These are phyloP conservation scores for Botrytis porri DNA, from an alignment of 2,329 filamentous ascomycete species.

Conservation along the genomic window DNA sequence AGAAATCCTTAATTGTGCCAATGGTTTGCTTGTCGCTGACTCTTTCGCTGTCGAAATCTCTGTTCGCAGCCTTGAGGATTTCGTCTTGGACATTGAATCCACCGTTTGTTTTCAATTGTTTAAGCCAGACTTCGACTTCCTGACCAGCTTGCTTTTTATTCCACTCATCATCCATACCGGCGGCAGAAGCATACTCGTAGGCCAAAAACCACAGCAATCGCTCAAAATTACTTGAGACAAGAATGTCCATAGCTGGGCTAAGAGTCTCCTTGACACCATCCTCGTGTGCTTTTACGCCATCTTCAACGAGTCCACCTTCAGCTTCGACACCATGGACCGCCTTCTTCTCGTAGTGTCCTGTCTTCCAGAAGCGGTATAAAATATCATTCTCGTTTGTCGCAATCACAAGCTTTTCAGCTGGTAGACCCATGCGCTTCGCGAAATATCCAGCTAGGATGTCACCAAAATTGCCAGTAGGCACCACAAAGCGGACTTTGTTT, in stretches of 20 bases:
- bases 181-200: constrained; percentile 61
- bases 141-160: constrained; percentile 69
- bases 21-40: constrained; percentile 66
- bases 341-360: constrained; percentile 85
- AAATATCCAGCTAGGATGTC: constrained; percentile 94
- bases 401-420: constrained; percentile 82
- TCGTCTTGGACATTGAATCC: constrained; percentile 77
- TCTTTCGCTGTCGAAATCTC: constrained; percentile 78
- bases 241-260: constrained; percentile 95
- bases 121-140: constrained; percentile 75
- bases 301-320: constrained; percentile 51
- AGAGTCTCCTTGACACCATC: constrained; percentile 86
- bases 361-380: constrained; percentile 90
- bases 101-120: constrained; percentile 74
- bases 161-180: constrained; percentile 62
- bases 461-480: constrained; percentile 95
- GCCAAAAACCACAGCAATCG: constrained; percentile 90
- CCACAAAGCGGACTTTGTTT: constrained; percentile 77
- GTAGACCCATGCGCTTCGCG: constrained; percentile 84
- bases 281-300: constrained; percentile 59
- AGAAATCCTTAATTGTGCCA: constrained; percentile 59
- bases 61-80: constrained; percentile 67
- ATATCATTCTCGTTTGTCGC: constrained; percentile 99
- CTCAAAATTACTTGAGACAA: constrained; percentile 96
- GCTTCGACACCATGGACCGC: constrained; percentile 56